Evolutionary conservation across 345 rosid species (phyloP).

Genomic region (Eucalyptus grandis): DNA sequence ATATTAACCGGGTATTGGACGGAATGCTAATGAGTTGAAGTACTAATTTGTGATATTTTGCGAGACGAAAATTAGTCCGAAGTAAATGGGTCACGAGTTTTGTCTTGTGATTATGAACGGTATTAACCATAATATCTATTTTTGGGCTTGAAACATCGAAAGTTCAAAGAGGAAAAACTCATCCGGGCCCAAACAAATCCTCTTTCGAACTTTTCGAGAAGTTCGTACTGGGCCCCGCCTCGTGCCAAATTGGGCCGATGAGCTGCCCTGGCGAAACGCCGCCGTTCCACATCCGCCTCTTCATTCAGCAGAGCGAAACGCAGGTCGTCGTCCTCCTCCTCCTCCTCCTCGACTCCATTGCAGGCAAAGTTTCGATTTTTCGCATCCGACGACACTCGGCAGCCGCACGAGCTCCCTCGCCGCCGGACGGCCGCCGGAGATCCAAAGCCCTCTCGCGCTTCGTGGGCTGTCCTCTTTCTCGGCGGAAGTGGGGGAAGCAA

Average conservation of each 20-base stretch:
- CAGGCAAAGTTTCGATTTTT: not conserved
- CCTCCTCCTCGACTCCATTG: not conserved
- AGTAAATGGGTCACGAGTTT: not conserved
- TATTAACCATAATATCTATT: not conserved
- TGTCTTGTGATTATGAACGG: not conserved
- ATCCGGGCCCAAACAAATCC: not conserved
- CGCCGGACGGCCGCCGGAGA: not conserved
- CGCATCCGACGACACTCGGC: not conserved
- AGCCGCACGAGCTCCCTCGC: not conserved
- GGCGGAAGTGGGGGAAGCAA: not conserved
- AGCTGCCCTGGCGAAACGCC: not conserved
- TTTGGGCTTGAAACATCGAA: not conserved
- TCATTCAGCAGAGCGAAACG: not conserved
- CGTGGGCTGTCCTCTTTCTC: not conserved
- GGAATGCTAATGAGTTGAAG: not conserved
- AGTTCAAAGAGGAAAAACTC: not conserved
- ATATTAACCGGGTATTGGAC: not conserved
- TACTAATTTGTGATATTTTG: not conserved
- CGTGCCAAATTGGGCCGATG: not conserved
- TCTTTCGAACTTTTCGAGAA: not conserved
- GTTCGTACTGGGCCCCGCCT: not conserved
- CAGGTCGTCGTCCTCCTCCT: not conserved
- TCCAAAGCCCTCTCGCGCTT: accelerated
- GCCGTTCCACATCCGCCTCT: not conserved
- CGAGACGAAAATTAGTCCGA: not conserved